These are phyloP conservation scores for Primulina tabacum DNA, from an alignment of 257 asterid genomes.

Conservation along the genomic window DNA sequence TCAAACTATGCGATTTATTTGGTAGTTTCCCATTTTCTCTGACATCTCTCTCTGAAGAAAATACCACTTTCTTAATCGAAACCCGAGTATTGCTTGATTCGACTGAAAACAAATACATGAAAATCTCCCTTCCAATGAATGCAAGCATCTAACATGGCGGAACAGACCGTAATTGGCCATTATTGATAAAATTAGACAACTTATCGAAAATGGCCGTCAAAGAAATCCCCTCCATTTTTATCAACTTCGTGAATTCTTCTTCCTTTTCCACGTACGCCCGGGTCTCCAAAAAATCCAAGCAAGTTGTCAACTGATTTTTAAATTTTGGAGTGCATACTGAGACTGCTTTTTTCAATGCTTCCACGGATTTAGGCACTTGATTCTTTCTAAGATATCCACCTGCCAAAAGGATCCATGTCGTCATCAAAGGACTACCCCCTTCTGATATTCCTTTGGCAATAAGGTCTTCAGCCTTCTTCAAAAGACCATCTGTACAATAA, in stretches of 20 bases:
- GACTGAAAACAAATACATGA: no score
- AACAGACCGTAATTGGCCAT: slow-evolving; percentile 10
- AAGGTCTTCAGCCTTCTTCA: slow-evolving; percentile 55
- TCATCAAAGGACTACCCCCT: slow-evolving; percentile 45
- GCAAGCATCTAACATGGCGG: not conserved
- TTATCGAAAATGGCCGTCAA: slow-evolving; percentile 28
- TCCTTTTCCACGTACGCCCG: slow-evolving; percentile 36
- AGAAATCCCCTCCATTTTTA: slow-evolving; percentile 28
- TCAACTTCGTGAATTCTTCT: slow-evolving; percentile 34
- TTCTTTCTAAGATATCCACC: slow-evolving; percentile 43
- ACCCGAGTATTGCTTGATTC: no score
- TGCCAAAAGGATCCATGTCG: slow-evolving; percentile 60
- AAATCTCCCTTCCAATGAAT: no score
- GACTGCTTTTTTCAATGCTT: slow-evolving; percentile 60
- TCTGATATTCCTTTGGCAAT: slow-evolving; percentile 31
- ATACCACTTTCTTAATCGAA: no score
- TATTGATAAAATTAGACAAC: slow-evolving; percentile 15
- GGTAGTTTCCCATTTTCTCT: no score
- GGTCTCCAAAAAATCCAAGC: slow-evolving; percentile 46
- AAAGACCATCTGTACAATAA: slow-evolving; percentile 45
- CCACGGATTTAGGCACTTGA: slow-evolving; percentile 37
- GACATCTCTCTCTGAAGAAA: no score
- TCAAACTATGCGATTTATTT: no score
- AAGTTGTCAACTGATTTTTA: slow-evolving; percentile 35
- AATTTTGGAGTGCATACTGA: slow-evolving; percentile 36